Evolutionary conservation across 1,139 yeast genomes (phyloP), one percentile per base, ranked within the genome.

Genomic region (Spathaspora sp.): DNA sequence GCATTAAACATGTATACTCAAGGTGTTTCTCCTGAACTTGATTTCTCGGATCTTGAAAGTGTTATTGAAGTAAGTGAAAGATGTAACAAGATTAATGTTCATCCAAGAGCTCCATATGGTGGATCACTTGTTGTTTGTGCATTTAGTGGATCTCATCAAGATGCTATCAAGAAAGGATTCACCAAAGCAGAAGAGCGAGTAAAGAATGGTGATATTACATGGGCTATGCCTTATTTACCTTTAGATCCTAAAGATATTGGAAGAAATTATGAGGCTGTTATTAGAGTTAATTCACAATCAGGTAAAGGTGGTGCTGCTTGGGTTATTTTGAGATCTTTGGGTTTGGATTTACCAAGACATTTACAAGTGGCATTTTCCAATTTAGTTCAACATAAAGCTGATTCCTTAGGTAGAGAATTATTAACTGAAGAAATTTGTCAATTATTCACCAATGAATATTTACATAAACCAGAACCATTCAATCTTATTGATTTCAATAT

Each of bases 261-360:
- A 49, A 84, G 98, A 71, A 91, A 89, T 47, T 93, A 93, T 70
- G 98, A 93, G 72, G 98, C 98, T 40, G 95, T 93, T 54, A 93
- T 93, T 62, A 83, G 99, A 68, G 98, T 93, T 68, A 93, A 93
- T 74, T 90, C 97, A 9, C 98, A 93, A 74, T 86, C 96, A 24
- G 99, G 99, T 62, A 93, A 93, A 72, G 98, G 98, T 63, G 98
- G 98, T 64, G 96, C 98, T 25, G 96, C 98, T 26, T 93, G 98
- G 97, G 87, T 93, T 55, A 86, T 93, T 60, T 79, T 90, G 59
- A 82, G 95, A 62, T 81, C 87, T 53, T 76, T 93, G 63, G 97
- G 91, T 55, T 79, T 93, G 51, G 98, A 93, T 61, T 78, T 93
- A 57, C 99, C 99, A 52, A 84, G 98, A 67, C 86, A 84, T 46